Evolutionary conservation across 2,329 filamentous ascomycete species (phyloP).

Genomic region (Alternaria hordeiaustralica): DNA sequence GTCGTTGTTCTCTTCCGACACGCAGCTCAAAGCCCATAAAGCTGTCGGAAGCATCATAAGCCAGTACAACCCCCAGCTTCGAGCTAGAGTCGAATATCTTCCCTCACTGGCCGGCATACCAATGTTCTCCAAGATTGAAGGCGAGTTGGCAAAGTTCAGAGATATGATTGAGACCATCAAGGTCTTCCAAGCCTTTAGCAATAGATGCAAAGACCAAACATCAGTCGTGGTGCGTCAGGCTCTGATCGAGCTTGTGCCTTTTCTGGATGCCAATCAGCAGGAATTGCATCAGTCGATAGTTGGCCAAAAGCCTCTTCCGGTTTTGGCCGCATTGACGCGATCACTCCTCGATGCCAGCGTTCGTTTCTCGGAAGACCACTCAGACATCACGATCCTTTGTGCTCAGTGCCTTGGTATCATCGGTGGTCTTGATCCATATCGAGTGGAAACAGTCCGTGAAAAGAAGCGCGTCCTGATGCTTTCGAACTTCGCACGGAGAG

Average conservation of each 20-base stretch:
- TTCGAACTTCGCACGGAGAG: constrained; percentile 80
- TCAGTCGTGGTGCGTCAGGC: constrained; percentile 83
- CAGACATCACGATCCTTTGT: constrained; percentile 73
- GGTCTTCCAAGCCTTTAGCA: constrained; percentile 72
- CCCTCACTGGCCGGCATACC: constrained; percentile 78
- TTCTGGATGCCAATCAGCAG: constrained; percentile 74
- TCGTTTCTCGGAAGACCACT: constrained; percentile 73
- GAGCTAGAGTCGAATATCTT: constrained; percentile 73
- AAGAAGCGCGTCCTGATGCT: constrained; percentile 84
- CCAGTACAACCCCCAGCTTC: constrained; percentile 66
- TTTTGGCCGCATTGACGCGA: constrained; percentile 74
- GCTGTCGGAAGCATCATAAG: constrained; percentile 71
- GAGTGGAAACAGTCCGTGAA: constrained; percentile 79
- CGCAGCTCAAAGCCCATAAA: constrained; percentile 65
- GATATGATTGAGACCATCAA: constrained; percentile 69
- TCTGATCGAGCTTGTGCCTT: constrained; percentile 76
- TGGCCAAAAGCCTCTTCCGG: constrained; percentile 81
- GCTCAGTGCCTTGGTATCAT: constrained; percentile 86
- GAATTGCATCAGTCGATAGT: constrained; percentile 80
- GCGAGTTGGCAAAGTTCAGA: constrained; percentile 69
- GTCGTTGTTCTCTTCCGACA: constrained; percentile 67
- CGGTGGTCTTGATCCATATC: constrained; percentile 89
- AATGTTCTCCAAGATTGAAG: constrained; percentile 71
- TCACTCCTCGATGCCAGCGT: constrained; percentile 85
- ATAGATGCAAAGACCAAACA: constrained; percentile 82